phyloP scores from a whole-genome alignment of 176 grass and related monocot genomes.

The Puya raimondii region DNA sequence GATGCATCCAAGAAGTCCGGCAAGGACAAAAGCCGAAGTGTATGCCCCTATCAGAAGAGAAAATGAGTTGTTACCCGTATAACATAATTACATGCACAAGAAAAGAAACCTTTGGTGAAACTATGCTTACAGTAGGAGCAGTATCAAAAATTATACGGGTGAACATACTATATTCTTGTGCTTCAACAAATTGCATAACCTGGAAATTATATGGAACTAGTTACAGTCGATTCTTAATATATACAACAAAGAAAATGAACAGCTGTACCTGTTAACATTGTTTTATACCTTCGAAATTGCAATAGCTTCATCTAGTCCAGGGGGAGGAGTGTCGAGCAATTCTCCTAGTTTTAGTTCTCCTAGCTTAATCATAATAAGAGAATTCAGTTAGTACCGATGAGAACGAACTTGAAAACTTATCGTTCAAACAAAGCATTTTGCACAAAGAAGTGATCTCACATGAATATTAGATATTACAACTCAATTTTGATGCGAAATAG shows the following conservation, averaged over 20 bases:
- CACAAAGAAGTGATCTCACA: not conserved
- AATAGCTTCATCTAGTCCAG: constrained; percentile 93
- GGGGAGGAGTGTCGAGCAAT: constrained; percentile 76
- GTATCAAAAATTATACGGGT: constrained; percentile 96
- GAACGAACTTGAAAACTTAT: not conserved
- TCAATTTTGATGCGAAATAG: too few species aligned
- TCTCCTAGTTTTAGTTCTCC: constrained; percentile 93
- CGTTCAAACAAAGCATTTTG: not conserved
- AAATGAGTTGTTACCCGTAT: constrained; percentile 15
- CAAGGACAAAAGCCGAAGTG: constrained; percentile 84
- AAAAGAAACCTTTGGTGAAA: constrained; percentile 3
- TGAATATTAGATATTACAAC: too few species aligned
- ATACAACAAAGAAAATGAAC: constrained; percentile 10
- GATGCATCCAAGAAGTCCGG: constrained; percentile 98
- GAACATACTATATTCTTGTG: constrained; percentile 82
- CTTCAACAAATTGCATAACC: constrained; percentile 97
- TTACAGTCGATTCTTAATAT: not conserved
- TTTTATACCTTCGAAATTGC: constrained; percentile 79
- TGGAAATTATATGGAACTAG: constrained; percentile 27
- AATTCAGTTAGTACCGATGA: not conserved
- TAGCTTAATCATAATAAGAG: constrained; percentile 47
- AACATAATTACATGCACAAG: not conserved
- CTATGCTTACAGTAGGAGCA: constrained; percentile 61
- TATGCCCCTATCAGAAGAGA: constrained; percentile 65
- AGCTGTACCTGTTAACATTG: constrained; percentile 1